phyloP scores from a whole-genome alignment of 2,329 filamentous ascomycete genomes.

The Raffaelea ambrosiae region DNA sequence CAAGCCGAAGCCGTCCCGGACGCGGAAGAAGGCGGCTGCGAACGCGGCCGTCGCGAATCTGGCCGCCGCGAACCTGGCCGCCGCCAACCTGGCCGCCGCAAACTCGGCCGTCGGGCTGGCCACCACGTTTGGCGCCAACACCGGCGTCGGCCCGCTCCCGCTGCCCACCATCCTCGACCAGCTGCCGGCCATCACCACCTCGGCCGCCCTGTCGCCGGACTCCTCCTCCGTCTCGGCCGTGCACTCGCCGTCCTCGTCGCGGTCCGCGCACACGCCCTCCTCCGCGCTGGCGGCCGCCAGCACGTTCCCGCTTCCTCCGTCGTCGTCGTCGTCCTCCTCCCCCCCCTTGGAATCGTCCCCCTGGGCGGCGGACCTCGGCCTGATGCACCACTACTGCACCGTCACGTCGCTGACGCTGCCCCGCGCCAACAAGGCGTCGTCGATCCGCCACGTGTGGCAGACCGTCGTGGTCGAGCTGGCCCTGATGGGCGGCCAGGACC shows the following conservation, averaged over 20 bases:
- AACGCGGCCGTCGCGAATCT: background rate
- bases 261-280: no score
- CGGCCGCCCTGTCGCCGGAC: background rate
- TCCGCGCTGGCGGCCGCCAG: no score
- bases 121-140: no score
- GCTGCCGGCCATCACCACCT: background rate
- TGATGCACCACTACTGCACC: slow-evolving; percentile 22
- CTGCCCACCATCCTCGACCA: background rate
- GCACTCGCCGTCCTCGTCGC: no score
- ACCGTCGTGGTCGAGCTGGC: slow-evolving; percentile 15
- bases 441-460: slow-evolving; percentile 22
- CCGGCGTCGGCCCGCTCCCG: no score
- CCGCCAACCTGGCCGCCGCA: no score
- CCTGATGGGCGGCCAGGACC: slow-evolving; percentile 16
- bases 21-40: background rate
- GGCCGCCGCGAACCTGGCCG: no score
- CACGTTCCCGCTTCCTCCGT: background rate
- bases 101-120: no score
- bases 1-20: background rate
- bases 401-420: slow-evolving; percentile 21
- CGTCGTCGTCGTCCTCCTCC: background rate
- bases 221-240: background rate
- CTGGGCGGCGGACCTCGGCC: slow-evolving; percentile 26
- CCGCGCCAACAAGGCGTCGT: slow-evolving; percentile 16
- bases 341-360: slow-evolving; percentile 16